Evolutionary conservation across 305 asterid species (phyloP), one percentile per base, ranked within the genome.

Genomic region (Fraxinus nigra): DNA sequence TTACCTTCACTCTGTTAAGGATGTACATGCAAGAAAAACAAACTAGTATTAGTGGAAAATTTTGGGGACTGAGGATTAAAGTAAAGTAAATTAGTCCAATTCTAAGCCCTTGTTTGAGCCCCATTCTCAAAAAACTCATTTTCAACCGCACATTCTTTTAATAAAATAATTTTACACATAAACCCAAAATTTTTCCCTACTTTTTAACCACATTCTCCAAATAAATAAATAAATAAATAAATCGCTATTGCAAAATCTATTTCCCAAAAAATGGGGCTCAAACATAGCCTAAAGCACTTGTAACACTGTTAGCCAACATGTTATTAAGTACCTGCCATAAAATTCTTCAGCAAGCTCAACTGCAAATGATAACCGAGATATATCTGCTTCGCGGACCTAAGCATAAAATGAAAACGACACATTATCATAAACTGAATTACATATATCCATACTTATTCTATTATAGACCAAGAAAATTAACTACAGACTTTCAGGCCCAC

Each of bases 321-420:
- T 40, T 40, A 80, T 76, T 48, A 85, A 90, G 74, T 73, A 94
- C 99, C 99, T 96, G 87, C 98, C 98, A 79, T 94, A 96, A 82
- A 96, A 96, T 85, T 96, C 99, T 91, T 96, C 99, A 65, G 99
- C 99, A 76, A 96, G 98, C 89, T 96, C 99, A 89, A 96, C 98
- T 3, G 99, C 98, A 48, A 96, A 96, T 72, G 99, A 96, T 80
- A 96, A 89, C 73, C 99, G 92, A 80, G 98, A 93, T 82, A 96
- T 95, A 86, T 96, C 99, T 80, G 99, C 98, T 90, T 96, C 99
- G 38, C 99, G 99, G 81, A 96, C 91, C 99, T 96, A 85, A 77
- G 72, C 86, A 88, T 16, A 81, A 54, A 79, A 80, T 72, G 56
- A 82, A 48, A 76, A 43, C 56, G 73, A 73, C 76, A 86, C 54